Conservation (phyloP, 2,329 filamentous ascomycete genomes). For the Colletotrichum godetiae region DNA sequence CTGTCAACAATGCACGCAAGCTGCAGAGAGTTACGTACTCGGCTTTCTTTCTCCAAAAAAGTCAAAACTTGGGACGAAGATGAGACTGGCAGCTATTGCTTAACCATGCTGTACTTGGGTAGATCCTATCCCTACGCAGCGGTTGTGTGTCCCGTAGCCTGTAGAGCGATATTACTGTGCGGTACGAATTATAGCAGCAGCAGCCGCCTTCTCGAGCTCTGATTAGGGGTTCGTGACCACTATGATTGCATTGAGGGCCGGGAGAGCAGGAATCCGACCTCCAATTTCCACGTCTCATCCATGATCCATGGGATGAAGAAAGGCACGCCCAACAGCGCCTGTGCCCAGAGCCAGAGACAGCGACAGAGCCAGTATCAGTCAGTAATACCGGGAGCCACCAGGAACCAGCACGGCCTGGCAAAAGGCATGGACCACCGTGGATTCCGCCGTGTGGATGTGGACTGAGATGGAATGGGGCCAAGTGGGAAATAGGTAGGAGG, state of each 20-base stretch:
- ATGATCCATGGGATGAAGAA: constrained; percentile 26
- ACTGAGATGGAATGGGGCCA: constrained; percentile 15
- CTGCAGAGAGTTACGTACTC: constrained; percentile 22
- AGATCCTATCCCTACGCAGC: background rate
- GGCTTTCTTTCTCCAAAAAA: background rate
- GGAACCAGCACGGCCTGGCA: constrained; percentile 1
- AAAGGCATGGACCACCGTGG: constrained; percentile 8
- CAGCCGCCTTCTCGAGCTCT: background rate
- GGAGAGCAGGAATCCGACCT: constrained; percentile 13
- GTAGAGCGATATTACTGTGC: background rate
- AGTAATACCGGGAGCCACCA: background rate
- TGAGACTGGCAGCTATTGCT: constrained; percentile 18
- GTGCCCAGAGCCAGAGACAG: background rate
- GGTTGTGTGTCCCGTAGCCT: background rate
- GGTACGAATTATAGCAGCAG: background rate
- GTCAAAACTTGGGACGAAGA: constrained; percentile 24
- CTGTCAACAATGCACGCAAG: constrained; percentile 30
- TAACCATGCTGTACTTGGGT: background rate
- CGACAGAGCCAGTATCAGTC: background rate
- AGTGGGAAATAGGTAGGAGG: constrained; percentile 21
- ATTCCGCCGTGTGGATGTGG: background rate
- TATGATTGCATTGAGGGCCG: constrained; percentile 7
- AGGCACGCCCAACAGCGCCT: background rate
- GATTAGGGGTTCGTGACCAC: background rate
- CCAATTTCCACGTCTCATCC: constrained; percentile 32